These are phyloP conservation scores for Boletellus emodensis DNA, from an alignment of 768 basidiomycete species.

Conservation along the genomic window DNA sequence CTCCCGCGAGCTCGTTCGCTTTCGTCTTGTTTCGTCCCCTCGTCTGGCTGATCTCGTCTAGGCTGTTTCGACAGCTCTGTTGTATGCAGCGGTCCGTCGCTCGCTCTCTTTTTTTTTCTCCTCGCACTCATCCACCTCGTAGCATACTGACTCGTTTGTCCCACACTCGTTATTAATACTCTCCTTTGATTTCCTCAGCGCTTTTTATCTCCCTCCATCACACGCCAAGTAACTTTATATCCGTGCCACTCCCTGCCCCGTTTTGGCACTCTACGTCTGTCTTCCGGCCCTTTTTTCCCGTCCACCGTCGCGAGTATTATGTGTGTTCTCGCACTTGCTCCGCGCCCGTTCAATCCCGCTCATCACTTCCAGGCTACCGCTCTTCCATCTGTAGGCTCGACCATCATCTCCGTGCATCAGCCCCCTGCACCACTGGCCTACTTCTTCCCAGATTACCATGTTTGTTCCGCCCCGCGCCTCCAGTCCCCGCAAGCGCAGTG, in stretches of 20 bases:
- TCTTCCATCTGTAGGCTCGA: slow-evolving; percentile 15
- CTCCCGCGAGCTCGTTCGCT: too few species aligned
- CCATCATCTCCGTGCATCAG: background rate
- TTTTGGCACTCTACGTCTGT: too few species aligned
- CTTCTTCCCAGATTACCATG: slow-evolving; percentile 13
- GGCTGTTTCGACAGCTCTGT: too few species aligned
- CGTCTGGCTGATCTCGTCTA: too few species aligned
- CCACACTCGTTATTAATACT: slow-evolving; percentile 12
- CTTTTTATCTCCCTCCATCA: too few species aligned
- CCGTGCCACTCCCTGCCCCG: too few species aligned
- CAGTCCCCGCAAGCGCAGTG: slow-evolving; percentile 10
- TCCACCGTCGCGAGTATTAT: slow-evolving; percentile 10
- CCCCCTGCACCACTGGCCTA: background rate
- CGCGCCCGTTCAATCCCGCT: background rate
- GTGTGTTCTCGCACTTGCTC: slow-evolving; percentile 11
- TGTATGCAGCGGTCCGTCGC: too few species aligned
- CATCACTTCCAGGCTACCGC: slow-evolving; percentile 16
- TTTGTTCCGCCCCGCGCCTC: background rate
- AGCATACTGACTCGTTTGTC: slow-evolving; percentile 9
- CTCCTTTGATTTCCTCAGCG: slow-evolving; percentile 4
- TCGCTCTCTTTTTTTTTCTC: too few species aligned
- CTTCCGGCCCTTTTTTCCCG: background rate
- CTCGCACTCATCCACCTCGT: too few species aligned
- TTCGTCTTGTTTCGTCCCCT: too few species aligned
- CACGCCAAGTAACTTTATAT: too few species aligned